Evolutionary conservation across 2,329 filamentous ascomycete genomes (phyloP), one percentile per base, ranked within the genome.

Genomic region (Trichoderma afroharzianum): DNA sequence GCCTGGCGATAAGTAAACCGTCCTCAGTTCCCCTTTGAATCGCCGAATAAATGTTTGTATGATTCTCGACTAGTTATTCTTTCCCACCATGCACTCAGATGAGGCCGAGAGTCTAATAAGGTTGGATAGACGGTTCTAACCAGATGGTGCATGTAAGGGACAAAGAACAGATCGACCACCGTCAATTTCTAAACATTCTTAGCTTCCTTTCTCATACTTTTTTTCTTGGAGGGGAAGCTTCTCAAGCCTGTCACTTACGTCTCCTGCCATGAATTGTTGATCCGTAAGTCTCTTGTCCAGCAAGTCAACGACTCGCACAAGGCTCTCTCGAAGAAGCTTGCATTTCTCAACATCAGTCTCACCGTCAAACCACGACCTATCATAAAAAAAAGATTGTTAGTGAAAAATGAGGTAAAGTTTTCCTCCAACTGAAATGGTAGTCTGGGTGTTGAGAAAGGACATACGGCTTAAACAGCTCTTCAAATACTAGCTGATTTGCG

Each of bases 111-210:
- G 18, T 58, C 3, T 26, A 67, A 4, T 32, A 58, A 28, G 3
- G 47, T 39, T 28, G 63, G 63, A 4, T 57, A 67, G 8, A 58
- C 50, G 3, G 32, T 67, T 53, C 21, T 15, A 30, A 28, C 32
- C 32, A 67, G 18, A 43, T 67, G 63, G 24, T 67, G 63, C 63
- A 57, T 67, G 18, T 58, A 67, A 30, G 63, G 32, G 18, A 67
- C 32, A 30, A 67, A 67, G 15, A 67, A 67, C 15, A 67, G 47
- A 28, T 67, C 63, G 3, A 26, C 63, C 9, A 67, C 50, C 2
- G 32, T 43, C 14, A 67, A 30, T 30, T 21, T 58, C 63, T 67
- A 21, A n/a, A 30, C 9, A 1, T 36, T 6, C 21, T 61, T 6
- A 18, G 7, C 21, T 21, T n/a, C 8, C 12, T 53, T 57, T 43